Conservation (phyloP, 2,329 filamentous ascomycete genomes). For the Venturiaceae sp. region DNA sequence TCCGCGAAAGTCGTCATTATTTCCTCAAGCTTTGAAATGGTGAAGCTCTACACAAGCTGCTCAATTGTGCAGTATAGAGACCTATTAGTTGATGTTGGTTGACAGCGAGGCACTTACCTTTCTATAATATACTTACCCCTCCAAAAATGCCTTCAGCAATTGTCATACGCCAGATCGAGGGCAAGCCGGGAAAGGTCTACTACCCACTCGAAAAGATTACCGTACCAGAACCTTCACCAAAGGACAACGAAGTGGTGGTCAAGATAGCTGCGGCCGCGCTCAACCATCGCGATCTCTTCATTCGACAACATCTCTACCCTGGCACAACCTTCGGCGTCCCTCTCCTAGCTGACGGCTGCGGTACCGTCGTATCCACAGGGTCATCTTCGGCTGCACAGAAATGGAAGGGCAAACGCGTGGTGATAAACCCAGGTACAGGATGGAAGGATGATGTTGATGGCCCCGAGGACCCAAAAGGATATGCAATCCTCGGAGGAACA, state of each 20-base stretch:
- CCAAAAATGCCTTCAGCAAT: slow-evolving; percentile 32
- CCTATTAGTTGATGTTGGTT: background rate
- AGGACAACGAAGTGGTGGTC: slow-evolving; percentile 61
- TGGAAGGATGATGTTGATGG: slow-evolving; percentile 66
- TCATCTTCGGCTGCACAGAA: slow-evolving; percentile 32
- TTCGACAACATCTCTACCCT: slow-evolving; percentile 86
- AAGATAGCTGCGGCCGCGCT: slow-evolving; percentile 70
- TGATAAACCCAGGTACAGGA: slow-evolving; percentile 68
- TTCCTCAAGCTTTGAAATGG: background rate
- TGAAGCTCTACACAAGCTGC: background rate
- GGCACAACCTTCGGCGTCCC: slow-evolving; percentile 70
- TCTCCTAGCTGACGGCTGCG: slow-evolving; percentile 74
- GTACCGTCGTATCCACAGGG: slow-evolving; percentile 59
- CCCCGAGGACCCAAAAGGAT: slow-evolving; percentile 53
- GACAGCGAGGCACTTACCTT: background rate
- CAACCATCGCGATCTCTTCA: slow-evolving; percentile 93
- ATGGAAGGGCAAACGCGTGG: slow-evolving; percentile 59
- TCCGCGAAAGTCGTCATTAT: background rate
- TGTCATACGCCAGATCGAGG: slow-evolving; percentile 59
- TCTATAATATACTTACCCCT: background rate
- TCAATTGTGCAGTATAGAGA: background rate
- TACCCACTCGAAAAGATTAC: slow-evolving; percentile 55
- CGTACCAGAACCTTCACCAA: slow-evolving; percentile 52
- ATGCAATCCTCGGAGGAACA: slow-evolving; percentile 61
- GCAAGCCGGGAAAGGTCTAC: slow-evolving; percentile 82